phyloP scores from a whole-genome alignment of 2,329 filamentous ascomycete species.

The Capronia coronata region DNA sequence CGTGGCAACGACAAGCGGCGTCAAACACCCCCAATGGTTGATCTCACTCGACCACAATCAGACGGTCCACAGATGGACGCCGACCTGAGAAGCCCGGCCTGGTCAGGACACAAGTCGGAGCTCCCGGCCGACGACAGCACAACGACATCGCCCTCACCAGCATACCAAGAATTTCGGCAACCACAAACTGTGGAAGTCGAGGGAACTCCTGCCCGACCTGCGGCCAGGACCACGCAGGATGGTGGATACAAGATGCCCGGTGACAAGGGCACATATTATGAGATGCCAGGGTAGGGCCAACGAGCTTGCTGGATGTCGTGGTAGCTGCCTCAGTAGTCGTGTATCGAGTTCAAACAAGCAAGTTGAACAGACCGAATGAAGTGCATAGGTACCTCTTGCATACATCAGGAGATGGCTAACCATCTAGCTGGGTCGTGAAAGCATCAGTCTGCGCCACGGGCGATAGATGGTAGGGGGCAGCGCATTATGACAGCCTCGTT shows the following conservation, averaged over 20 bases:
- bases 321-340: neutral
- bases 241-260: constrained; percentile 18
- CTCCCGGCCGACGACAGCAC: constrained; percentile 20
- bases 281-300: constrained; percentile 17
- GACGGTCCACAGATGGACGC: constrained; percentile 2
- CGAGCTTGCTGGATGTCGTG: neutral
- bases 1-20: constrained; percentile 2
- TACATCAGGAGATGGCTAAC: too few relatives aligned
- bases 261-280: constrained; percentile 20
- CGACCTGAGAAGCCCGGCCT: constrained; percentile 20
- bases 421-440: too few relatives aligned
- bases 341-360: neutral
- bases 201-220: constrained; percentile 17
- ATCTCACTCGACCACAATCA: constrained; percentile 9
- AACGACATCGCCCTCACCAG: constrained; percentile 6
- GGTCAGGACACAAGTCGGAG: constrained; percentile 27
- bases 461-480: too few relatives aligned
- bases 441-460: too few relatives aligned
- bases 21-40: constrained; percentile 6
- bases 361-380: too few relatives aligned
- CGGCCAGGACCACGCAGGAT: constrained; percentile 11
- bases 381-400: too few relatives aligned
- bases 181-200: constrained; percentile 20
- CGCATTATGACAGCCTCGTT: neutral
- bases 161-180: constrained; percentile 11